Base-by-base conservation (phyloP, 2,329 filamentous ascomycete genomes). In the Colletotrichum godetiae region DNA sequence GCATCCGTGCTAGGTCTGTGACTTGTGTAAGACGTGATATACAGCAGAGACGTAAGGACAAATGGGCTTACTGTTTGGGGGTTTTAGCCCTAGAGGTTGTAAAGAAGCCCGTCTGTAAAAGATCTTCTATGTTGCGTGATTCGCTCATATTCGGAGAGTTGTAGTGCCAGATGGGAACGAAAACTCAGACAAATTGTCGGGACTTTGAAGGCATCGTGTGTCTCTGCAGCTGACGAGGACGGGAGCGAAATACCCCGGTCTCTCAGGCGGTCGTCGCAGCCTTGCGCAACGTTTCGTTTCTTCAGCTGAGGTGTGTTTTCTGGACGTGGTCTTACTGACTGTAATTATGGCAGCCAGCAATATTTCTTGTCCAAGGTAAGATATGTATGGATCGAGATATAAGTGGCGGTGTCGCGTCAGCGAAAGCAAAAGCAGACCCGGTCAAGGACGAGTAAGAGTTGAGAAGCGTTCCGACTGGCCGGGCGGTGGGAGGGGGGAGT, bases 71-170 rank as follows among this genome's bases (percentile, higher is more conserved):
- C 82, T 77, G 78, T 61, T 77, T 77, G 52, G 82, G 81, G 67
- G 79, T 82, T 74, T 79, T 82, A 49, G 84, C 82, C 75, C 87
- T 84, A 10, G 86, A 84, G 37, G 86, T 87, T 75, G 82, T 86
- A 78, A 87, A 89, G 70, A 86, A 87, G 67, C 88, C 88, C 76
- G 85, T 86, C 75, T 85, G 80, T 49, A 89, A 82, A 74, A 88
- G 80, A 74, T 83, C 82, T 56, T 87, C 81, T 52, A 88, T 84
- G 75, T 87, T 83, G 66, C 84, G 77, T 68, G 80, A 80, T 69
- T 85, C 83, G 68, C 81, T 83, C 86, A 87, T 88, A 60, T 76
- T 84, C 52, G 46, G 58, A 61, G 29, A 10, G 46, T 42, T 52
- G 56, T 55, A 46, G 13, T 46, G 15, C 61, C 35, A 57, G 42